Evolutionary conservation across 495 filamentous ascomycete genomes (phyloP).

Genomic region (Hyphodiscus hymeniophilus): DNA sequence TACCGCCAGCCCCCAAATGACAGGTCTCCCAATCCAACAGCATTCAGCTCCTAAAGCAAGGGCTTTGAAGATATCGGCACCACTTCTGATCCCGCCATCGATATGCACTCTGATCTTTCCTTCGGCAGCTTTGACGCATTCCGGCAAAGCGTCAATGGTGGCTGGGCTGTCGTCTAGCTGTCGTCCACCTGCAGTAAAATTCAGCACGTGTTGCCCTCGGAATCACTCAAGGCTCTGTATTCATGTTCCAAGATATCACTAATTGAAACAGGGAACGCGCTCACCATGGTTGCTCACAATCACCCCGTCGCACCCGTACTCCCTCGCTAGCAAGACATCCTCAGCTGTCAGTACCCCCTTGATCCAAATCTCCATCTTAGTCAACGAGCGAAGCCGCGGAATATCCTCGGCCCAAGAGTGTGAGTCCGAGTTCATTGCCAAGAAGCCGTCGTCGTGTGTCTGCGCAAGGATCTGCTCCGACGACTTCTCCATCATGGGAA

Average conservation of each 20-base stretch:
- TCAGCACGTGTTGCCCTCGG: too few species aligned
- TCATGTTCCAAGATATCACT: too few species aligned
- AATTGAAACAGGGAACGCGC: too few species aligned
- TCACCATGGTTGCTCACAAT: conserved; percentile 56
- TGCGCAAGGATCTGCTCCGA: conserved; percentile 5
- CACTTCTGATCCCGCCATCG: conserved; percentile 55
- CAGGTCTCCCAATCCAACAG: conserved; percentile 30
- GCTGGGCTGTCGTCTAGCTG: conserved; percentile 53
- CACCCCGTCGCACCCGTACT: conserved; percentile 48
- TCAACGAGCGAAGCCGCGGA: conserved; percentile 37
- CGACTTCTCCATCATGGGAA: conserved; percentile 4
- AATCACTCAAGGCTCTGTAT: too few species aligned
- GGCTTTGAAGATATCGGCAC: conserved; percentile 58
- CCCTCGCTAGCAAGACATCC: conserved; percentile 47
- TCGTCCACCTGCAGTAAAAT: too few species aligned
- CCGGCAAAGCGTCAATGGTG: conserved; percentile 50
- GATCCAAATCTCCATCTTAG: conserved; percentile 42
- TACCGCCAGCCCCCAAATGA: conserved; percentile 36
- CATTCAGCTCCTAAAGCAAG: conserved; percentile 35
- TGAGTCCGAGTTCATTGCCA: conserved; percentile 26
- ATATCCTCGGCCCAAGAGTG: conserved; percentile 41
- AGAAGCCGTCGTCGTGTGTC: conserved; percentile 25
- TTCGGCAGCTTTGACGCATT: conserved; percentile 47
- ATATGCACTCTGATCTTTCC: conserved; percentile 51
- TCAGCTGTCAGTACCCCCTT: conserved; percentile 55